Base-by-base conservation (phyloP, 495 filamentous ascomycete genomes). In the Tuber calosporum region DNA sequence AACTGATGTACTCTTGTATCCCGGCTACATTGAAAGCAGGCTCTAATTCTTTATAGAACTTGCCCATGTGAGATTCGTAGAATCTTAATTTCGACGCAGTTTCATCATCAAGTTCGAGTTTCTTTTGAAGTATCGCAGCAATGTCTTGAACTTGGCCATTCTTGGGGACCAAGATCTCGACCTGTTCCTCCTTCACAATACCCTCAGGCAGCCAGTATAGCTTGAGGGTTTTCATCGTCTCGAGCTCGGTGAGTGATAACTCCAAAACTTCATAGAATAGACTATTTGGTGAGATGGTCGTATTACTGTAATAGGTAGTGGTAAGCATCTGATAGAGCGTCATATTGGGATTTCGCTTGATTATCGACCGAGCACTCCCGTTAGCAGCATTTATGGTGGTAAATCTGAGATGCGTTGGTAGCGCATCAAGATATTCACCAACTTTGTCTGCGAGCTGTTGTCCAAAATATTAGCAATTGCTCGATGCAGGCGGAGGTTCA, bases 221-320 rank as follows among this genome's bases (percentile, higher is more conserved):
- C 81, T 91, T 93, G 75, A 97, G 82, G 72, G 82, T 86, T 82
- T 94, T 97, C 84, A 95, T 94, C 40, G 90, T 94, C 77, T 99
- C 96, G 45, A 93, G 86, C 81, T 99, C 96, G 69, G 91, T 93
- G 68, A 99, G 84, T 74, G 92, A 96, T 84, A 96, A 93, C 67
- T 99, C 95, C 40, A 99, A 84, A 22, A 97, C 87, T 82, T 99
- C 95, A 75, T 93, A 98, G 82, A 88, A 97, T 40, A 99, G 83
- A 13, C 89, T 87, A 82, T 97, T 93, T 39, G 86, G 79, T 43
- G 77, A 77, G 45, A 79, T 68, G 41, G 68, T 72, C 66, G 71
- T 84, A 82, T 81, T 85, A 74, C 84, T 84, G 74, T 90, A 89
- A 38, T 77, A 81, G 38, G 75, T 89, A 85, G 22, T 91, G 89